Base-by-base conservation (phyloP, 2,329 filamentous ascomycete genomes). In the Neonectria ditissima region DNA sequence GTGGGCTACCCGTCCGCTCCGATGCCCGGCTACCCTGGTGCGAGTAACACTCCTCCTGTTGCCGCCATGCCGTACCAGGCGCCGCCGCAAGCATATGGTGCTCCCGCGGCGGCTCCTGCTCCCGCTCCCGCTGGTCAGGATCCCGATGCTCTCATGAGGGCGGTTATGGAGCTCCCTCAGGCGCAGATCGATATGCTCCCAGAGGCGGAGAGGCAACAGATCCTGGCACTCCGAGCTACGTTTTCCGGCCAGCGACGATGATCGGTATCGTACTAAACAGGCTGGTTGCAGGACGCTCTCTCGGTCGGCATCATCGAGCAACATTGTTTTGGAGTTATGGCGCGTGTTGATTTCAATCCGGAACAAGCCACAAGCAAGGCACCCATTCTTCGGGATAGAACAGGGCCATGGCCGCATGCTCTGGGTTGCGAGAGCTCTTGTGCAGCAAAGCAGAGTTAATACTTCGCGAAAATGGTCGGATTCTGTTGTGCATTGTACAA, bases 151-250 rank as follows among this genome's bases (percentile, higher is more conserved):
- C 84, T 97, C 57, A 89, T 97, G 77, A 87, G 91, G 67, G 92
- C 94, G 72, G 91, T 97, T 51, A 84, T 97, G 82, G 87, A 86
- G 57, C 89, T 97, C 81, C 88, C 93, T 2, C 91, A 92, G 73
- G 86, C 92, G 62, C 88, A 92, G 60, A 94, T 98, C 70, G 91
- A 95, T 75, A 87, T 89, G 74, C 82, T 97, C 52, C 89, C 91
- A 6, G 91, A 93, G 39, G 86, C 87, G 20, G 91, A 96, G 74
- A 86, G 91, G 57, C 87, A 87, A 65, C 93, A 97, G 78, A 91
- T 98, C 59, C 86, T 97, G 81, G 84, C 90, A 39, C 81, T 97
- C 59, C 86, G 93, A 58, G 89, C 91, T 68, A 85, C 87, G 59
- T 84, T 92, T 71, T 82, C 83, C 63, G 74, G 71, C 16, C 80